Percentiles rank a stretch among this genome's conserved stretches.
Evolutionary conservation across 1,284 basidiomycete genomes (phyloP).

Genomic region (Athelia psychrophila): DNA sequence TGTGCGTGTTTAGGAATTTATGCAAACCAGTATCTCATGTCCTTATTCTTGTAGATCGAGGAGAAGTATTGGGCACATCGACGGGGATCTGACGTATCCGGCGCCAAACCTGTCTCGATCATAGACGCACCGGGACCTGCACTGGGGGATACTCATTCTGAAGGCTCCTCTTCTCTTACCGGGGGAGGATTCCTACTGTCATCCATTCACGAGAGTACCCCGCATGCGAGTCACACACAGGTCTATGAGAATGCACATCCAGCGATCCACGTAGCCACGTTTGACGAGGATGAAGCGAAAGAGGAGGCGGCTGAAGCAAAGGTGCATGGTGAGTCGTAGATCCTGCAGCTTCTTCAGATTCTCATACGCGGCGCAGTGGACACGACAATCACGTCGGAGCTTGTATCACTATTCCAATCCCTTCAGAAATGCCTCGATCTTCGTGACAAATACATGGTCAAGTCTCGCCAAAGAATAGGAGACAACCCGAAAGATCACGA

Average conservation of each 20-base stretch:
- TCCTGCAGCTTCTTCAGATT: background rate
- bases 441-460: constrained; percentile 89
- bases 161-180: constrained; percentile 32
- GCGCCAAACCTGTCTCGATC: constrained; percentile 22
- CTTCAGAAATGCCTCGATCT: constrained; percentile 82
- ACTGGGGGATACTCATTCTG: constrained; percentile 35
- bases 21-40: constrained; percentile 1
- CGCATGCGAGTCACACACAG: constrained; percentile 17
- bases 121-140: constrained; percentile 26
- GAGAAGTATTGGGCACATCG: constrained; percentile 68
- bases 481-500: constrained; percentile 93
- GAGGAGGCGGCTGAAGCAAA: background rate
- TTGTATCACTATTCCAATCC: constrained; percentile 51
- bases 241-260: background rate
- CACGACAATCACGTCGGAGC: constrained; percentile 47
- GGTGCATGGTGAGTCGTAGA: background rate
- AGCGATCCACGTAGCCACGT: background rate
- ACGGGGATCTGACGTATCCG: constrained; percentile 34
- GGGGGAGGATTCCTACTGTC: constrained; percentile 40
- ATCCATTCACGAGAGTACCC: constrained; percentile 31
- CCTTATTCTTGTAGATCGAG: constrained; percentile 50
- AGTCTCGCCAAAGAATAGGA: constrained; percentile 83
- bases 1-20: too few species aligned
- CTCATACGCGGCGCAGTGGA: constrained; percentile 22
- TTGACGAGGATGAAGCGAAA: background rate